Base-by-base conservation (phyloP, 768 basidiomycete genomes). In the Xanthoconium stramineum region DNA sequence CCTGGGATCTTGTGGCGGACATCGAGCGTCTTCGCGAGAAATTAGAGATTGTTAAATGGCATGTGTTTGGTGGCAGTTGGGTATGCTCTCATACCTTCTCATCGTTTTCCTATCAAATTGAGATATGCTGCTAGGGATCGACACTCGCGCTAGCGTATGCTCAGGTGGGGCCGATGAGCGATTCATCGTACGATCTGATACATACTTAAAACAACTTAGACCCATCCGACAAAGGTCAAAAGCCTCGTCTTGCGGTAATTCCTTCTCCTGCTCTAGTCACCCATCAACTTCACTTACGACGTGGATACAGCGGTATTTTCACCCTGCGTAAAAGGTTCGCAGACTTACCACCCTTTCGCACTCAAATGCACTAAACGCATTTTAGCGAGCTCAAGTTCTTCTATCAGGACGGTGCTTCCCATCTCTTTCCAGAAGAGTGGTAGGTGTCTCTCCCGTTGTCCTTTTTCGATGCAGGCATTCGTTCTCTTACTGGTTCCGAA, bases 61-160 rank as follows among this genome's bases (percentile, higher is more conserved):
- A 95, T 54, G 91, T 97, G 29, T 97, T 98, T 67, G 95, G 95
- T 30, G 94, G 94, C 10, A 91, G 88, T 47, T 96, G 94, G 94
- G 89, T 88, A 61, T 48, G 76, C 68, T n/a, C 48, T 56, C 28
- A n/a, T 6, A 6, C n/a, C 20, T 46, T 37, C 40, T 20, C 24
- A 19, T 47, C 6, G 15, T 32, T 44, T 47, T 10, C 20, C 28
- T 10, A 37, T 28, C 14, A n/a, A 47, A 42, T 12, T 14, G 24
- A 28, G 20, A 33, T 20, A 38, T 43, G 2, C 15, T 58, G 53
- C 5, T 42, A 84, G 90, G 94, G 95, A 3, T 94, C 91, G 5
- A 95, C 94, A 5, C 79, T 98, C 12, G 81, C 91, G 6, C 72
- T 96, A 50, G 86, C 85, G 2, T 96, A 98, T 70, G 84, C 95